A percentile compares a stretch with the other conserved stretches of the same genome.
Conservation (phyloP, 2,329 filamentous ascomycete genomes). For the Fusarium tricinctum region DNA sequence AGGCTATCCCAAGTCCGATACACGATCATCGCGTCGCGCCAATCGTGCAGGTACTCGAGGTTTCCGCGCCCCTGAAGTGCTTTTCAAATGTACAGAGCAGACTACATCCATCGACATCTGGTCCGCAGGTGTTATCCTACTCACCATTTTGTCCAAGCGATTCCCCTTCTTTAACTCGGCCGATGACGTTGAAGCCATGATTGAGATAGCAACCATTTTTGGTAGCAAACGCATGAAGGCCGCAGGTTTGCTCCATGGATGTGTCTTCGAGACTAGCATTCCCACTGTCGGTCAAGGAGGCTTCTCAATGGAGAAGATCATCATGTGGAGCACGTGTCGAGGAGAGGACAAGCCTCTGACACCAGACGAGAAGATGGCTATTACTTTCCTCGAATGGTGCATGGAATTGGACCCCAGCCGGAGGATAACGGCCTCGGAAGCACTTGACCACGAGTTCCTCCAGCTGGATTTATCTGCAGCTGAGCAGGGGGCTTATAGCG, state of each 20-base stretch:
- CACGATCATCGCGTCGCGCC: conserved; percentile 86
- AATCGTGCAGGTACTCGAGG: conserved; percentile 96
- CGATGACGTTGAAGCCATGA: conserved; percentile 98
- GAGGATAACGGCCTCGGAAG: conserved; percentile 81
- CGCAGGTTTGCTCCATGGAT: conserved; percentile 86
- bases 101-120: conserved; percentile 96
- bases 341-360: conserved; percentile 71
- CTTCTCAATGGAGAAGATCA: conserved; percentile 91
- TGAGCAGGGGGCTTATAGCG: conserved; percentile 63
- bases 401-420: conserved; percentile 82
- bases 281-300: conserved; percentile 89
- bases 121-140: conserved; percentile 95
- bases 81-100: conserved; percentile 97
- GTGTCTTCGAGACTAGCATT: conserved; percentile 92
- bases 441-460: conserved; percentile 80
- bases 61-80: conserved; percentile 94
- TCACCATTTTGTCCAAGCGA: conserved; percentile 91
- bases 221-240: conserved; percentile 86
- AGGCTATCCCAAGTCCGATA: conserved; percentile 91
- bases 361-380: conserved; percentile 78
- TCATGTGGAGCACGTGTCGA: conserved; percentile 92
- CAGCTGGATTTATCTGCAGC: conserved; percentile 50
- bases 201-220: conserved; percentile 97
- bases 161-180: conserved; percentile 99
- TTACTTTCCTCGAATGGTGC: conserved; percentile 78